Conservation (phyloP, 192 early-diverging fungal species). For the Linnemannia hyalina region DNA sequence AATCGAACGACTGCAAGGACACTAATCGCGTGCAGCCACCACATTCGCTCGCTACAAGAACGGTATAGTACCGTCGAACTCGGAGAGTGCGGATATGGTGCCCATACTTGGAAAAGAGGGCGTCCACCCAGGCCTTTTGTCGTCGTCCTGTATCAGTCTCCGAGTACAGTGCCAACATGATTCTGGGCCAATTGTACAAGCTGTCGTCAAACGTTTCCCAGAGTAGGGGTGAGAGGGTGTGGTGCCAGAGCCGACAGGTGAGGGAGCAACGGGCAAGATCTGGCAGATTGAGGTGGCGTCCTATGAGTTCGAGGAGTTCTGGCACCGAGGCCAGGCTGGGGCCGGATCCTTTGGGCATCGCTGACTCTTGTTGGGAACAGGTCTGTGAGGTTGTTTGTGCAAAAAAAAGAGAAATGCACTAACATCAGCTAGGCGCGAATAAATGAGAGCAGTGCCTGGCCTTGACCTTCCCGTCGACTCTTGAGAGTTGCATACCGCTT, state of each 20-base stretch:
- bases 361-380: neutral
- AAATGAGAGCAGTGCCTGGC: no score
- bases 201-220: constrained; percentile 3
- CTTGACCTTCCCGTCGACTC: no score
- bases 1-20: neutral
- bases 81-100: neutral
- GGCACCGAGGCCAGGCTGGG: neutral
- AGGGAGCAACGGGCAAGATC: neutral
- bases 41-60: neutral
- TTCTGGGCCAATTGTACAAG: neutral
- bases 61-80: neutral
- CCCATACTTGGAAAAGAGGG: neutral
- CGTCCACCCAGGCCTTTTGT: neutral
- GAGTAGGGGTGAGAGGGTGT: neutral
- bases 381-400: neutral
- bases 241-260: neutral
- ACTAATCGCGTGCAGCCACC: neutral
- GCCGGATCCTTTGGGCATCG: neutral
- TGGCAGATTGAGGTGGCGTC: neutral
- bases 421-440: no score
- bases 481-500: no score
- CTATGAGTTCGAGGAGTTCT: neutral
- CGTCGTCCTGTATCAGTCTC: neutral
- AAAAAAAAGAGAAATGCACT: neutral
- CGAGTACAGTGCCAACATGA: neutral